phyloP scores from a whole-genome alignment of 2,329 filamentous ascomycete genomes.

The Stagonosporopsis chrysanthemi region DNA sequence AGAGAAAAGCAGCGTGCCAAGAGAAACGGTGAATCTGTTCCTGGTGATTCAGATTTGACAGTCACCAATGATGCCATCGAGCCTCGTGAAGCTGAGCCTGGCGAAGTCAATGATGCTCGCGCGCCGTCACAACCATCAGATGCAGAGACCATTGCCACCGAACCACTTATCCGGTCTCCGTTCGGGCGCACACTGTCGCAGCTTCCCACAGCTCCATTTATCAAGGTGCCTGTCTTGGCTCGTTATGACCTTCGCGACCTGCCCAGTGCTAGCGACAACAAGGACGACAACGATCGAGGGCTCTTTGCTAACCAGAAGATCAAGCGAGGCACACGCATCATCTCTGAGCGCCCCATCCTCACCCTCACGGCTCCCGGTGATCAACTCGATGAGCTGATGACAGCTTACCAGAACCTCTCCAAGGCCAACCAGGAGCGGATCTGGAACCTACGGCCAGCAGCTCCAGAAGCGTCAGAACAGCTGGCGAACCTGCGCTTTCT shows the following conservation, averaged over 20 bases:
- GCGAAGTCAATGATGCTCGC: not conserved
- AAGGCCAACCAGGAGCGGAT: conserved; percentile 4
- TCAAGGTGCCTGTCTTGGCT: conserved; percentile 7
- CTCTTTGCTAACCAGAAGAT: conserved; percentile 23
- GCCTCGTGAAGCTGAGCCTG: not conserved
- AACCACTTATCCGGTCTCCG: not conserved
- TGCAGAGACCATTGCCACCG: conserved; percentile 8
- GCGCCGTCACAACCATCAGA: conserved; percentile 1
- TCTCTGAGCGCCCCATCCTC: conserved; percentile 22
- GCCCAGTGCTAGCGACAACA: not conserved
- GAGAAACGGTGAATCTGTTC: not conserved
- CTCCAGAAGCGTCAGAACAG: conserved; percentile 2
- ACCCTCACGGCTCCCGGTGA: conserved; percentile 8
- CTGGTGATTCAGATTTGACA: not conserved
- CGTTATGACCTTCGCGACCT: conserved; percentile 15
- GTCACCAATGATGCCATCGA: not conserved
- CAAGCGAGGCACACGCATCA: conserved; percentile 24
- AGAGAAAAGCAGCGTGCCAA: not conserved
- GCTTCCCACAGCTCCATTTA: not conserved
- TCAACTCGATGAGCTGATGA: conserved; percentile 6
- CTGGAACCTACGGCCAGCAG: conserved; percentile 11
- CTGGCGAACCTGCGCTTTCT: conserved; percentile 8
- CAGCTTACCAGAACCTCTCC: conserved; percentile 14
- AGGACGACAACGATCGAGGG: conserved; percentile 4
- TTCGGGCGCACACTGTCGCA: not conserved